phyloP scores from a whole-genome alignment of 345 rosid genomes.

The Toxicodendron radicans region DNA sequence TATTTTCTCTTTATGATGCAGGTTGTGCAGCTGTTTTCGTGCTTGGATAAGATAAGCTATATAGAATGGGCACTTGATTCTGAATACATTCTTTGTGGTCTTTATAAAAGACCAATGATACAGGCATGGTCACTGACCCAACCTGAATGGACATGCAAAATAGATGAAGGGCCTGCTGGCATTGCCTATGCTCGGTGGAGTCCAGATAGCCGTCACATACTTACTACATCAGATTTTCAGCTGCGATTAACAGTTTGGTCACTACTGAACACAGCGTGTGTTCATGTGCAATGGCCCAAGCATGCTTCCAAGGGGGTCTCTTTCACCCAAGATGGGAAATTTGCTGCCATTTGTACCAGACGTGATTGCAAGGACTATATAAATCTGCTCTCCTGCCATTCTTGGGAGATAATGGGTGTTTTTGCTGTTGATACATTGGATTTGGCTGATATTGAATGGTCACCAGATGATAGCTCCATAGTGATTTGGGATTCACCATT shows the following conservation, averaged over 20 bases:
- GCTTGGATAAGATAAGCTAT: constrained; percentile 94
- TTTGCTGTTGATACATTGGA: constrained; percentile 86
- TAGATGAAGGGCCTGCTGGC: constrained; percentile 97
- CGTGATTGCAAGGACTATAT: constrained; percentile 93
- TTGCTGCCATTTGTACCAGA: constrained; percentile 83
- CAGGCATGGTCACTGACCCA: constrained; percentile 93
- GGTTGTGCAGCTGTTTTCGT: constrained; percentile 96
- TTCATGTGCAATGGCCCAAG: constrained; percentile 96
- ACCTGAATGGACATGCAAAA: constrained; percentile 98
- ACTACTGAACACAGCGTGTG: constrained; percentile 86
- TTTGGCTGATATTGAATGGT: constrained; percentile 94
- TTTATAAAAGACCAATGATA: constrained; percentile 83
- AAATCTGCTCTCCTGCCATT: constrained; percentile 78
- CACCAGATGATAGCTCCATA: constrained; percentile 88
- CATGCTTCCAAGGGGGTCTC: constrained; percentile 87
- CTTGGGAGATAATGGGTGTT: constrained; percentile 97
- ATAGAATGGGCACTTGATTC: constrained; percentile 98
- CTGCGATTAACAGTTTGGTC: constrained; percentile 92
- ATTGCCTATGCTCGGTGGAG: constrained; percentile 98
- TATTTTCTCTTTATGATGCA: constrained; percentile 38
- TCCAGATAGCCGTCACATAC: constrained; percentile 94
- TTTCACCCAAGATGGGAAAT: constrained; percentile 86
- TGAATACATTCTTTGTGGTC: constrained; percentile 91
- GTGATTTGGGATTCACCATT: constrained; percentile 90
- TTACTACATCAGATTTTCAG: constrained; percentile 90